phyloP scores from a whole-genome alignment of 2,329 filamentous ascomycete genomes.

The Mycocentrospora acerina region DNA sequence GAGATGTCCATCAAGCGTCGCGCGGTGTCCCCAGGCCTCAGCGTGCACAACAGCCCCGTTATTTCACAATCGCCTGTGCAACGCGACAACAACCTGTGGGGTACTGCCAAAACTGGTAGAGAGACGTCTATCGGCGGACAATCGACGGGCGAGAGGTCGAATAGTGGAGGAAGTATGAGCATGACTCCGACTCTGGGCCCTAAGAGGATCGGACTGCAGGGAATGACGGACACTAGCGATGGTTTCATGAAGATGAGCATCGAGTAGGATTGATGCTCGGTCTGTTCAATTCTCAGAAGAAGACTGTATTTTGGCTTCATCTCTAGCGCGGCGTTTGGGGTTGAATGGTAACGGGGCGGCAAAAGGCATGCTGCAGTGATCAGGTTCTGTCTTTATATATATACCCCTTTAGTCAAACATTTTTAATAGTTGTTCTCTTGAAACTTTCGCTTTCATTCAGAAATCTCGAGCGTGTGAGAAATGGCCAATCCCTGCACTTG shows the following conservation, averaged over 20 bases:
- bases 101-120: slow-evolving; percentile 65
- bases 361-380: no score
- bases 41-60: slow-evolving; percentile 84
- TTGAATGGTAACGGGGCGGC: background rate
- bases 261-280: slow-evolving; percentile 55
- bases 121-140: slow-evolving; percentile 55
- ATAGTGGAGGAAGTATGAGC: slow-evolving; percentile 51
- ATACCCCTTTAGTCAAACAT: background rate
- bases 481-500: slow-evolving; percentile 13
- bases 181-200: slow-evolving; percentile 45
- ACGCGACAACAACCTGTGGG: slow-evolving; percentile 70
- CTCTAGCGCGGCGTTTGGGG: slow-evolving; percentile 32
- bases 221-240: slow-evolving; percentile 95
- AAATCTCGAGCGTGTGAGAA: no score
- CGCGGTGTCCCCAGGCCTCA: slow-evolving; percentile 89
- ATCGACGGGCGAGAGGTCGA: slow-evolving; percentile 52
- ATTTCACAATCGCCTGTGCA: slow-evolving; percentile 78
- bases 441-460: no score
- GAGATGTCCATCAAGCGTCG: slow-evolving; percentile 84
- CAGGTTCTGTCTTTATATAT: slow-evolving; percentile 1
- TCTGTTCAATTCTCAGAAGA: slow-evolving; percentile 2
- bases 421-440: no score
- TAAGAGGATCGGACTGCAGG: slow-evolving; percentile 65
- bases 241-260: slow-evolving; percentile 97
- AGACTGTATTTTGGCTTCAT: slow-evolving; percentile 3